phyloP scores from a whole-genome alignment of 176 grass and related monocot species.

The Cenchrus purpureus region DNA sequence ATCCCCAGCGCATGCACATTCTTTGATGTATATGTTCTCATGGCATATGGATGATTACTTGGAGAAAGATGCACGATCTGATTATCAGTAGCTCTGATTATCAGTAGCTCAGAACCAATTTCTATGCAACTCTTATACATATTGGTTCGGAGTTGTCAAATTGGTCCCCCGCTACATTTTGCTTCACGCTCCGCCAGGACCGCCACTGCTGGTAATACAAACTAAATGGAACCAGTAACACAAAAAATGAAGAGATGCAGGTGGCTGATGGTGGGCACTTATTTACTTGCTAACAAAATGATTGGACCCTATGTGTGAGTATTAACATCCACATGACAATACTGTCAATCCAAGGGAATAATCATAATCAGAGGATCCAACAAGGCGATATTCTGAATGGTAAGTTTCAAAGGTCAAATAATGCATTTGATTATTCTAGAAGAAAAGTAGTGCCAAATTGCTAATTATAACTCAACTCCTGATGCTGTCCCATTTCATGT shows the following conservation, averaged over 20 bases:
- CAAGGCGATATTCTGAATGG: not conserved
- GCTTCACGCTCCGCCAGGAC: no score
- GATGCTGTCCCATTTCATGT: not conserved
- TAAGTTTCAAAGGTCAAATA: conserved; percentile 7
- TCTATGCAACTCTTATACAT: no score
- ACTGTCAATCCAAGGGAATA: not conserved
- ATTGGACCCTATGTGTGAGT: not conserved
- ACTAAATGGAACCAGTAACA: not conserved
- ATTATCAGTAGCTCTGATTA: no score
- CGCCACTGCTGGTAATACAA: not conserved
- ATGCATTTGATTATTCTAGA: conserved; percentile 5
- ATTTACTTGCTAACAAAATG: not conserved
- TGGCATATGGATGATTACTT: no score
- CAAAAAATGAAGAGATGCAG: not conserved
- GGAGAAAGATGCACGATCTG: no score
- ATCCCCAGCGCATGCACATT: no score
- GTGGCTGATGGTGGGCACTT: not conserved
- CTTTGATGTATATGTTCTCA: no score
- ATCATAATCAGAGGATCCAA: not conserved
- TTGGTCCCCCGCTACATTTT: no score
- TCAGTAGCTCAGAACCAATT: no score
- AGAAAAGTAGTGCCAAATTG: not conserved
- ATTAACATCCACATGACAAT: not conserved
- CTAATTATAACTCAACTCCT: not conserved
- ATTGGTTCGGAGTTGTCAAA: no score